Evolutionary conservation across 2,329 filamentous ascomycete genomes (phyloP), one percentile per base, ranked within the genome.

Genomic region (Alternaria novae-zelandiae): DNA sequence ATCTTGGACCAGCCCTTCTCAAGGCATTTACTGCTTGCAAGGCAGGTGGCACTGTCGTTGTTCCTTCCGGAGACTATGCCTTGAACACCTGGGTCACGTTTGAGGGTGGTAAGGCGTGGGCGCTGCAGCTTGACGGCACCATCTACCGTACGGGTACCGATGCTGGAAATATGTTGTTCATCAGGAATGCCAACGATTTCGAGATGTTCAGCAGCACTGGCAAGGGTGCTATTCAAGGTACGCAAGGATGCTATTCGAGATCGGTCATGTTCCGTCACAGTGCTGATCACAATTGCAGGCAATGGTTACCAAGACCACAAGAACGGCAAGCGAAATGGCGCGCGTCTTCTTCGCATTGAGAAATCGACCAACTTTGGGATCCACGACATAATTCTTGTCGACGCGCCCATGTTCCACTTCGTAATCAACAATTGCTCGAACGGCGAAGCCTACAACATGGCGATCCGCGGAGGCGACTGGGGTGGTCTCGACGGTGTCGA

Each of bases 401-500:
- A 86, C 69, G 76, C 83, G 1, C 84, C 85, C 5, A 70, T 81
- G 13, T 86, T 85, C 74, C 85, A 87, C 69, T 82, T 87, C 54
- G 78, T 78, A 10, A 69, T 87, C 59, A 83, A 86, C 64, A 86
- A 82, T 5, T 85, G 83, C 71, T 76, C 78, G 15, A 83, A 84
- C 67, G 85, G 85, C 12, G 85, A 87, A 70, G 73, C 86, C 4
- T 87, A 87, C 74, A 87, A 87, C 65, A 82, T 87, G 81, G 83
- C 82, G 9, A 84, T 88, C 59, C 83, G 85, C 5, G 85, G 86
- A 47, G 85, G 81, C 4, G 80, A 87, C 59, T 73, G 77, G 63
- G 86, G 86, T 51, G 85, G 85, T 50, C 75, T 88, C 6, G 87
- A 89, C 70, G 87, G 87, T 4, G 81, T 88, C 59, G 84, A 88